Base-by-base conservation (phyloP, 495 filamentous ascomycete species). In the Hypomontagnella submonticulosa region DNA sequence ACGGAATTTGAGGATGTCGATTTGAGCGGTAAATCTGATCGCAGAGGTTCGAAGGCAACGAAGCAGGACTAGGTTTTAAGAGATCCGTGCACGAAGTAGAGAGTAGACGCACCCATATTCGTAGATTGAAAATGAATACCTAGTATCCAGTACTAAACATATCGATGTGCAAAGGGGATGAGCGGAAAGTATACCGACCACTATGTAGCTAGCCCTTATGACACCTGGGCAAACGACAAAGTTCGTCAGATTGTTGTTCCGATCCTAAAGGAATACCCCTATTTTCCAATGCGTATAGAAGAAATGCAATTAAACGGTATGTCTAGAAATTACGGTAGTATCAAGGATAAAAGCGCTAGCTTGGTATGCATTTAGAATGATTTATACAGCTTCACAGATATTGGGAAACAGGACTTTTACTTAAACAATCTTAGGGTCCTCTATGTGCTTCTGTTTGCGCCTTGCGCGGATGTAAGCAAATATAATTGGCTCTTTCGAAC, bases 1-100 rank as follows among this genome's bases (percentile, higher is more conserved):
- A 19, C n/a, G 9, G 57, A 41, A 13, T 66, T 73, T 19, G 58
- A 73, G 34, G 71, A 73, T 33, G 65, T 60, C 11, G 55, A 65
- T 19, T 47, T 64, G 15, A 33, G 49, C 27, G 54, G 47, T 1
- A 68, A 52, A 19, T 55, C 60, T 20, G 33, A 34, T 44, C 53
- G 57, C 16, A 52, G 47, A 38, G 52, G 59, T 48, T 63, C 65
- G 32, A 61, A 59, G 43, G 56, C 44, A 20, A 53, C 43, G 33
- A 57, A 57, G 38, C 55, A 67, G 59, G 56, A 66, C 38, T 67
- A 58, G 23, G 6, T 6, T 27, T 27, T n/a, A 67, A 48, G 41
- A 48, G 13, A 10, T 11, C 9, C 0, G 23, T 32, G 42, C 13
- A 11, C 4, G 47, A 18, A 33, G 52, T 18, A 41, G 53, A 69